phyloP scores from a whole-genome alignment of 2,329 filamentous ascomycete species.

The Acephala macrosclerotiorum region DNA sequence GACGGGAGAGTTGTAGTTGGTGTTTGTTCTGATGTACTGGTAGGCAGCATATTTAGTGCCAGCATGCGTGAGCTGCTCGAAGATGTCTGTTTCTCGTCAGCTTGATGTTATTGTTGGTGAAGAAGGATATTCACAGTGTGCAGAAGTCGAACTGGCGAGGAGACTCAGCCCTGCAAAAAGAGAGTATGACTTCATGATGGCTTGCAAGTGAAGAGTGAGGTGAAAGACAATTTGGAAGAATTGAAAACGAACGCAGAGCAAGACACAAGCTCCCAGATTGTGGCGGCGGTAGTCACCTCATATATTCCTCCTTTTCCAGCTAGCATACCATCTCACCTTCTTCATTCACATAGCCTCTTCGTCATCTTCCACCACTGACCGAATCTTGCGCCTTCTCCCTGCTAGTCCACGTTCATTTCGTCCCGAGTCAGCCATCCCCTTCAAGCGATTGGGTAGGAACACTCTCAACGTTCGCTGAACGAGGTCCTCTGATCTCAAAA shows the following conservation, averaged over 20 bases:
- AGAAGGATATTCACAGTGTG: not conserved
- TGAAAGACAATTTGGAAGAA: not conserved
- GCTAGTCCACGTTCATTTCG: not conserved
- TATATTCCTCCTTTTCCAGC: conserved; percentile 2
- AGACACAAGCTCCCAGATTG: not conserved
- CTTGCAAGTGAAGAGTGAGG: not conserved
- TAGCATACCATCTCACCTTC: not conserved
- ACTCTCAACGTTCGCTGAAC: not conserved
- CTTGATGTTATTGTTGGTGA: not conserved
- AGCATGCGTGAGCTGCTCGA: conserved; percentile 36
- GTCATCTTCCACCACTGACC: not conserved
- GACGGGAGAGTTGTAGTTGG: conserved; percentile 58
- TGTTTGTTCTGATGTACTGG: conserved; percentile 54
- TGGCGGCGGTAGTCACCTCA: not conserved
- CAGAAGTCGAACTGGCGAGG: conserved; percentile 18
- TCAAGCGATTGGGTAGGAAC: not conserved
- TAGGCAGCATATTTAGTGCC: conserved; percentile 50
- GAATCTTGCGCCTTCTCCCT: not conserved
- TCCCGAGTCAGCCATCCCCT: not conserved
- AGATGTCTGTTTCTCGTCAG: conserved; percentile 36
- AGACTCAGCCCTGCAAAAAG: conserved; percentile 20
- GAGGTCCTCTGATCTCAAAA: conserved; percentile 16
- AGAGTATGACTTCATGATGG: conserved; percentile 30
- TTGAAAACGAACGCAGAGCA: not conserved
- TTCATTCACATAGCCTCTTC: not conserved